A percentile compares a stretch with the other conserved stretches of the same genome.
Conservation (phyloP, 2,329 filamentous ascomycete species). For the Daldinia eschscholtzii region DNA sequence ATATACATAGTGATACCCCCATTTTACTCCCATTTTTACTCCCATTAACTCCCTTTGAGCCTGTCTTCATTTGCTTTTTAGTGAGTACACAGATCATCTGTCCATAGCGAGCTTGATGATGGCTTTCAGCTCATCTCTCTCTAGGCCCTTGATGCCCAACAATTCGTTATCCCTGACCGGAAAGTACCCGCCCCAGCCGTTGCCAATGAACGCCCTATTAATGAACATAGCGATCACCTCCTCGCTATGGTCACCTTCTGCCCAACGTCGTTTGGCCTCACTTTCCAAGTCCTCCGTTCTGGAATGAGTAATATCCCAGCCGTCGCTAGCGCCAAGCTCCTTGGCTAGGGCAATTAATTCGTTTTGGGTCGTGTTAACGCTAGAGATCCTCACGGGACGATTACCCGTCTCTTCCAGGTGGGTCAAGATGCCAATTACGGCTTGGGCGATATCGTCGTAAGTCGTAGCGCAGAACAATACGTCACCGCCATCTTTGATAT, state of each 20-base stretch:
- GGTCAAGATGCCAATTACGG: conserved; percentile 42
- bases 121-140: conserved; percentile 39
- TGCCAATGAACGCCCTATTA: conserved; percentile 43
- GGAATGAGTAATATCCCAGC: conserved; percentile 42
- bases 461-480: conserved; percentile 44
- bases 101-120: conserved; percentile 42
- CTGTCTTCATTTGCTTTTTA: conserved; percentile 25
- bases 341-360: conserved; percentile 42
- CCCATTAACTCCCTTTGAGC: background rate
- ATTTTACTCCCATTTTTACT: background rate
- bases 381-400: conserved; percentile 41
- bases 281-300: conserved; percentile 38
- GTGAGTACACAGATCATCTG: conserved; percentile 23
- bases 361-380: conserved; percentile 43
- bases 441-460: conserved; percentile 41
- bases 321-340: conserved; percentile 41
- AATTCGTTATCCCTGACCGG: conserved; percentile 41
- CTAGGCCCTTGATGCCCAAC: conserved; percentile 40
- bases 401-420: conserved; percentile 43
- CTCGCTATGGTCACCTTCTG: conserved; percentile 44
- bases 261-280: conserved; percentile 38
- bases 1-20: conserved; percentile 15
- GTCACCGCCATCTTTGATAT: conserved; percentile 43
- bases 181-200: conserved; percentile 45
- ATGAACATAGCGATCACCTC: conserved; percentile 45